These are phyloP conservation scores for Alternaria longipes DNA, from an alignment of 2,329 filamentous ascomycete species.

Conservation along the genomic window DNA sequence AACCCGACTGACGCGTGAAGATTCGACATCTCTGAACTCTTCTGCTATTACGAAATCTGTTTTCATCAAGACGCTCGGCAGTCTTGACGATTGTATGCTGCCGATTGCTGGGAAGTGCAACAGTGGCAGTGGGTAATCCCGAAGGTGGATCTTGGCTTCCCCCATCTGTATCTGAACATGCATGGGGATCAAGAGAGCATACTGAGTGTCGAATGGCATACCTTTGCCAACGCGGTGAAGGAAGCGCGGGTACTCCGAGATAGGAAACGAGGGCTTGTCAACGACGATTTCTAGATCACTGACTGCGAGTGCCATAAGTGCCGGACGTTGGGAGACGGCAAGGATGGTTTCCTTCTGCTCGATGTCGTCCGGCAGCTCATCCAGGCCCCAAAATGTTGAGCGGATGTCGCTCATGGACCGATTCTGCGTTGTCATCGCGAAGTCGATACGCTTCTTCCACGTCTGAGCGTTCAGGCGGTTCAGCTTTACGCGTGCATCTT, in stretches of 20 bases:
- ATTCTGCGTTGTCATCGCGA: constrained; percentile 73
- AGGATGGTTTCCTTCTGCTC: constrained; percentile 87
- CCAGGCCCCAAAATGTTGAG: constrained; percentile 80
- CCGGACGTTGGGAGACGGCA: constrained; percentile 83
- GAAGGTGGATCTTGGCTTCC: constrained; percentile 83
- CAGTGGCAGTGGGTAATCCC: constrained; percentile 93
- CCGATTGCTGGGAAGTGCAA: constrained; percentile 88
- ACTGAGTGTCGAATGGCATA: constrained; percentile 90
- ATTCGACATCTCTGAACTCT: constrained; percentile 84
- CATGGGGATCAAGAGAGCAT: constrained; percentile 89
- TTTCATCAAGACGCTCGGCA: constrained; percentile 83
- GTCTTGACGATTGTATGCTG: constrained; percentile 77
- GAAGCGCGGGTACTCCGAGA: constrained; percentile 83
- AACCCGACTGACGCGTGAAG: constrained; percentile 80
- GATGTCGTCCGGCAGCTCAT: constrained; percentile 81
- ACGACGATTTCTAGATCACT: constrained; percentile 85
- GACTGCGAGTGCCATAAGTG: constrained; percentile 80
- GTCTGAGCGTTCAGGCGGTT: constrained; percentile 84
- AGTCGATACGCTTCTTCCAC: constrained; percentile 92
- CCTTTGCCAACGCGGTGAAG: constrained; percentile 93
- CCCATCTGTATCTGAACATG: constrained; percentile 89
- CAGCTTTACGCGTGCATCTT: constrained; percentile 78
- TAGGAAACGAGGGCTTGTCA: constrained; percentile 91
- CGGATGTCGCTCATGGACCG: constrained; percentile 81
- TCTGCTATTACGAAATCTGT: constrained; percentile 96